Evolutionary conservation across 2,329 filamentous ascomycete species (phyloP).

Genomic region (Aureobasidium sp.): DNA sequence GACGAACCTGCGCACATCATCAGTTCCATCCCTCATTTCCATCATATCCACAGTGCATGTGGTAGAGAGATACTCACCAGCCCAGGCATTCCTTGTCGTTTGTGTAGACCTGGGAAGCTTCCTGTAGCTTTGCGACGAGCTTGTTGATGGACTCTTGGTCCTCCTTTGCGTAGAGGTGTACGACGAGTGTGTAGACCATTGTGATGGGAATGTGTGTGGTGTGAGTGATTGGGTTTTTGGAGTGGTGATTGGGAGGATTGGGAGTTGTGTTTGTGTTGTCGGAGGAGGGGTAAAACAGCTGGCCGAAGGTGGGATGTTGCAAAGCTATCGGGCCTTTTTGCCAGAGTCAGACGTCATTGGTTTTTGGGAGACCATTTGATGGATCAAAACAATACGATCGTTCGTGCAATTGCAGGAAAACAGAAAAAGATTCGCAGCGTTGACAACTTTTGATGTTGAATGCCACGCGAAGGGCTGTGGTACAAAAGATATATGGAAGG

Average conservation of each 20-base stretch:
- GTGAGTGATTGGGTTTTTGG: background rate
- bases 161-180: conserved; percentile 61
- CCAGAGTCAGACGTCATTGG: background rate
- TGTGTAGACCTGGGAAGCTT: conserved; percentile 64
- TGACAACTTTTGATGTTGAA: background rate
- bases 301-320: background rate
- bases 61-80: conserved; percentile 20
- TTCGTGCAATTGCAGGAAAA: background rate
- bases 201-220: conserved; percentile 21
- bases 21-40: background rate
- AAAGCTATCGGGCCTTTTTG: background rate
- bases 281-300: conserved; percentile 4
- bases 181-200: conserved; percentile 62
- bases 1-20: conserved; percentile 50
- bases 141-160: conserved; percentile 55
- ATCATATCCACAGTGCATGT: no score
- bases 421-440: background rate
- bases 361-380: background rate
- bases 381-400: background rate
- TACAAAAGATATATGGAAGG: background rate
- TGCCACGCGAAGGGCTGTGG: no score
- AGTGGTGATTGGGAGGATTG: background rate
- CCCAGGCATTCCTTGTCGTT: conserved; percentile 57
- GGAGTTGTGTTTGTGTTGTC: background rate
- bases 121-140: conserved; percentile 62